Base-by-base conservation (phyloP, 164 flowering plant species). In the Paratinospora sagittata region DNA sequence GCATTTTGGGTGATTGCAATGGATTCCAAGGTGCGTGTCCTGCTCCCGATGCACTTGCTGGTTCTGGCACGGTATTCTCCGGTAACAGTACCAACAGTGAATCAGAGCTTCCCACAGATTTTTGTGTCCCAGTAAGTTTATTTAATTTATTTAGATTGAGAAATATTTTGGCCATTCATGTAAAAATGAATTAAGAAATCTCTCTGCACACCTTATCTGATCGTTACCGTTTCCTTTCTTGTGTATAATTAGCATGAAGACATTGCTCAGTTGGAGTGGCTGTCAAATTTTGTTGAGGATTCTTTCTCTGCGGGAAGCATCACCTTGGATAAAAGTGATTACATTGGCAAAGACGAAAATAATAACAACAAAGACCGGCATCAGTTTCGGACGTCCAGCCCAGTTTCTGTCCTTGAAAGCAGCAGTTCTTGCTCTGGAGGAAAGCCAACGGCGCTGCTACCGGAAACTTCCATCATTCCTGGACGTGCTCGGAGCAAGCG, bases 401-500 rank as follows among this genome's bases (percentile, higher is more conserved):
- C 99, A 0, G 81, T 90, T 26, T 95, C 97, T 0, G 97, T 91
- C 43, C 88, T 92, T 0, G 97, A 92, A 52, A 89, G 93, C 86
- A 89, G 90, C 78, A 87, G 88, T 83, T 85, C 93, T 47, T 81
- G 85, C 85, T 77, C 88, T 0, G 84, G 79, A 8, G 86, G 79
- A 36, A 87, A 81, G 73, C 57, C 81, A 2, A 60, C 70, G 19
- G 84, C 84, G 0, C 76, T 79, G 65, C 78, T 86, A 70, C 84
- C 88, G 0, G 81, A 73, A 6, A 70, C 76, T 19, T 68, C 66
- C 45, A n/a, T n/a, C n/a, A 81, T 77, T 34, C 82, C 82, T 0
- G 87, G 85, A 19, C 88, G 96, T 13, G 88, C 98, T 0, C 88
- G 99, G 16, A 91, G 89, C 86, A 91, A 93, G 81, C 93, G 97